phyloP scores from a whole-genome alignment of 164 flowering plant species.

The Pachysandra terminalis region DNA sequence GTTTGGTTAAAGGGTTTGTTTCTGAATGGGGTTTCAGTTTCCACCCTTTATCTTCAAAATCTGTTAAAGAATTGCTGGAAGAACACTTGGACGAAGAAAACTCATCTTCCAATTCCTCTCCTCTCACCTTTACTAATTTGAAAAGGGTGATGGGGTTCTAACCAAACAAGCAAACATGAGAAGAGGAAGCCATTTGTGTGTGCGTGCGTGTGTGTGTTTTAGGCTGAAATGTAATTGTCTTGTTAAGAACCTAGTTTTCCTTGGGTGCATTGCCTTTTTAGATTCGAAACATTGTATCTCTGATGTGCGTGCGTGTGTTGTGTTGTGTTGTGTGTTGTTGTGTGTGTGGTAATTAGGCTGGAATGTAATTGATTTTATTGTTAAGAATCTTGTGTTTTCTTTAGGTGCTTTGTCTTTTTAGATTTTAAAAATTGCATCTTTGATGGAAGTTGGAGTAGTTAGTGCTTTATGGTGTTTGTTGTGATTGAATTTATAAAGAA shows the following conservation, averaged over 20 bases:
- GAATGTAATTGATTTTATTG: neutral
- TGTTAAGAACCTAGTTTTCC: too few species aligned
- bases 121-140: slow-evolving; percentile 17
- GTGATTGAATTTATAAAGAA: too few species aligned
- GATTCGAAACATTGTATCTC: too few species aligned
- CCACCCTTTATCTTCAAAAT: slow-evolving; percentile 72
- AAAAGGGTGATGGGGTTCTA: slow-evolving; percentile 18
- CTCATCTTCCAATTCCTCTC: slow-evolving; percentile 1
- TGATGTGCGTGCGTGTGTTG: too few species aligned
- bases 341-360: too few species aligned
- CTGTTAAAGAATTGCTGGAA: slow-evolving; percentile 71
- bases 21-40: slow-evolving; percentile 61
- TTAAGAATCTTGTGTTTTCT: too few species aligned
- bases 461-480: neutral
- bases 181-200: neutral
- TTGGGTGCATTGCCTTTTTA: too few species aligned
- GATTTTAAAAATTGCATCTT: neutral
- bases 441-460: neutral
- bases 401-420: too few species aligned
- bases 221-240: too few species aligned
- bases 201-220: too few species aligned
- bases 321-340: too few species aligned
- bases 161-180: neutral
- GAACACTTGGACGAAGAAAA: slow-evolving; percentile 38
- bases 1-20: slow-evolving; percentile 54